Conservation (phyloP, 441 rosid genomes). For the Pelargonium cotyledonis region DNA sequence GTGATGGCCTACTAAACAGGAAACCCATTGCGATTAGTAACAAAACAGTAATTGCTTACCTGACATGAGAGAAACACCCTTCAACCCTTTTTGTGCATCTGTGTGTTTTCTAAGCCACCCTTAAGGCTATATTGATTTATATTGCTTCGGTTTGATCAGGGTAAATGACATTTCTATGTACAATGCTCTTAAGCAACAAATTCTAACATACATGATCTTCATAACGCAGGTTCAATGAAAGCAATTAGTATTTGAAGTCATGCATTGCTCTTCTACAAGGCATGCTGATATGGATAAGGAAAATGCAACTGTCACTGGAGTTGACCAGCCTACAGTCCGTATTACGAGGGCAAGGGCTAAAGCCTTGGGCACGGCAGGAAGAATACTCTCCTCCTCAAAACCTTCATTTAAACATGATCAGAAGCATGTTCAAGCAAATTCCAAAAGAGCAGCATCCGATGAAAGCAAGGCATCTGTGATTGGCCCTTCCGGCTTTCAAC, state of each 20-base stretch:
- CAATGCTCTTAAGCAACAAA: background rate
- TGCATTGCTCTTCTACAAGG: conserved; percentile 30
- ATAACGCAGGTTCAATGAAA: conserved; percentile 44
- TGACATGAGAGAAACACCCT: background rate
- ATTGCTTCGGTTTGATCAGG: conserved; percentile 6
- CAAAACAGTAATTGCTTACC: background rate
- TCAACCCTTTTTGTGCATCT: background rate
- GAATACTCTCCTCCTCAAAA: conserved; percentile 40
- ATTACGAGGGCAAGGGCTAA: conserved; percentile 71
- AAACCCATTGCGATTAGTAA: background rate
- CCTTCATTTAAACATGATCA: conserved; percentile 58
- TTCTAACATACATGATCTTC: conserved; percentile 11
- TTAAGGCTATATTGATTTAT: background rate
- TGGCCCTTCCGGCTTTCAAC: conserved; percentile 34
- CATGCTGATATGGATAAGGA: conserved; percentile 58
- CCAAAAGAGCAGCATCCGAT: conserved; percentile 45
- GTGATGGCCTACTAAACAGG: background rate
- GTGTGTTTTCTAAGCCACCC: background rate
- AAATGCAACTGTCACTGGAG: conserved; percentile 33
- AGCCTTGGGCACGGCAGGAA: conserved; percentile 42
- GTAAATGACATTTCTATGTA: background rate
- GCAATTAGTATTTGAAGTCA: conserved; percentile 26
- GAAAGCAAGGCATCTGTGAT: conserved; percentile 34
- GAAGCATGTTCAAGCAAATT: conserved; percentile 26
- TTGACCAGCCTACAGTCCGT: conserved; percentile 34